Percentiles rank a stretch among this genome's conserved stretches.
phyloP scores from a whole-genome alignment of 305 asterid species.

The Withania somnifera region DNA sequence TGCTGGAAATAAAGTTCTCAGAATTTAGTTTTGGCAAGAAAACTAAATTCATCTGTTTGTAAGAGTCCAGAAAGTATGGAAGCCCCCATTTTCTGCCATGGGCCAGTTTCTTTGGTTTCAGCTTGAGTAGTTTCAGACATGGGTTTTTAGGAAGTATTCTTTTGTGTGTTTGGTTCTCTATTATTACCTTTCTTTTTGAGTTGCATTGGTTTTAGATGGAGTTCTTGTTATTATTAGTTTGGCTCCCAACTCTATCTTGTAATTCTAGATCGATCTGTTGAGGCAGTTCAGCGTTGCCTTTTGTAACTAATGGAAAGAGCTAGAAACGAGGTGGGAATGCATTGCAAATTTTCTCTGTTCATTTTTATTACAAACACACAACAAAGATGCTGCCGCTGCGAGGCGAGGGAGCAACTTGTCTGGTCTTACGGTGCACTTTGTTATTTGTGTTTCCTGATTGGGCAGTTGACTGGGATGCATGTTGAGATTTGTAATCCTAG shows the following conservation, averaged over 20 bases:
- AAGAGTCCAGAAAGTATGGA: not conserved
- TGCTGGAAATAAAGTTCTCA: not conserved
- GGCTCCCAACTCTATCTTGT: constrained; percentile 21
- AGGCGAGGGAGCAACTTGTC: no score
- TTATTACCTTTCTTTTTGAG: not conserved
- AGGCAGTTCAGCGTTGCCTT: not conserved
- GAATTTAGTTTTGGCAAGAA: not conserved
- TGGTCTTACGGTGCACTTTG: no score
- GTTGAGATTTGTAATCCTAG: no score
- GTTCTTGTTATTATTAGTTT: constrained; percentile 1
- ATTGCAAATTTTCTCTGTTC: not conserved
- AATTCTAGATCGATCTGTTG: constrained; percentile 7
- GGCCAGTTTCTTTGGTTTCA: constrained; percentile 10
- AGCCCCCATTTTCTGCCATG: constrained; percentile 11
- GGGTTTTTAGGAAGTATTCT: constrained; percentile 12
- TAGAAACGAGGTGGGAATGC: constrained; percentile 18
- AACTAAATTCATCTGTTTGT: not conserved
- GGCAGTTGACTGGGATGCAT: no score
- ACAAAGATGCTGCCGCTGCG: no score
- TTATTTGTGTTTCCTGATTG: no score
- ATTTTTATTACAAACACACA: no score
- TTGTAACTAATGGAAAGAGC: constrained; percentile 5
- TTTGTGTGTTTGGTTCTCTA: not conserved
- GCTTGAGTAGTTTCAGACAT: constrained; percentile 13
- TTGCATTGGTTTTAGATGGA: not conserved